Percentiles rank a stretch among this genome's conserved stretches.
These are phyloP conservation scores for Penicillium atrosanguineum DNA, from an alignment of 495 filamentous ascomycete genomes.

Conservation along the genomic window DNA sequence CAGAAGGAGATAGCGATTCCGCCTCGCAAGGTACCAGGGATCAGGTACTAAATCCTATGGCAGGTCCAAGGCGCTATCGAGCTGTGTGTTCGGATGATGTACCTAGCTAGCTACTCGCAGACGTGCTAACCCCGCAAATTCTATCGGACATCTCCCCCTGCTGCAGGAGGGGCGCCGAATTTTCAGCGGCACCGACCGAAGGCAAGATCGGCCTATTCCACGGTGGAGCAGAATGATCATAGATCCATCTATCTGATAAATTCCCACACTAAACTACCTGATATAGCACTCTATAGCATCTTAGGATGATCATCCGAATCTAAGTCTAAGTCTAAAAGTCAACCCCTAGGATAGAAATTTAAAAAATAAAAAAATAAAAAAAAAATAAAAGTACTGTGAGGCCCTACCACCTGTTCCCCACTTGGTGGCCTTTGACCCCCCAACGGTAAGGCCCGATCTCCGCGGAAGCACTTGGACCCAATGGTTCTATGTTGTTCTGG, in stretches of 20 bases:
- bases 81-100: background rate
- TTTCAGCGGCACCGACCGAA: background rate
- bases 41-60: too few species aligned
- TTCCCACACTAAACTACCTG: background rate
- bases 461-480: conserved; percentile 13
- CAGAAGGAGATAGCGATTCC: conserved; percentile 1
- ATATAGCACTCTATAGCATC: too few species aligned
- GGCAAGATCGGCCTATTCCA: too few species aligned
- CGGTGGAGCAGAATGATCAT: background rate
- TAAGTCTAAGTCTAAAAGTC: too few species aligned
- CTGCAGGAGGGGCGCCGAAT: background rate
- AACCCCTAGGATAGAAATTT: too few species aligned
- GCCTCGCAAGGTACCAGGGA: background rate
- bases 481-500: conserved; percentile 8
- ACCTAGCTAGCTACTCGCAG: background rate
- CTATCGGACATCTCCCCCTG: conserved; percentile 2
- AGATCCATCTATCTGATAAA: background rate
- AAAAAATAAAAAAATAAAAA: too few species aligned
- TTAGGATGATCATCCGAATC: too few species aligned
- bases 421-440: conserved; percentile 11
- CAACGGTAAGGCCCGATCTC: conserved; percentile 24
- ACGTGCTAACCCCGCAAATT: conserved; percentile 16
- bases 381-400: too few species aligned
- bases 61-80: too few species aligned
- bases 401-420: conserved; percentile 11